These are phyloP conservation scores for Hyphodiscus hymeniophilus DNA, from an alignment of 495 filamentous ascomycete species.

Conservation along the genomic window DNA sequence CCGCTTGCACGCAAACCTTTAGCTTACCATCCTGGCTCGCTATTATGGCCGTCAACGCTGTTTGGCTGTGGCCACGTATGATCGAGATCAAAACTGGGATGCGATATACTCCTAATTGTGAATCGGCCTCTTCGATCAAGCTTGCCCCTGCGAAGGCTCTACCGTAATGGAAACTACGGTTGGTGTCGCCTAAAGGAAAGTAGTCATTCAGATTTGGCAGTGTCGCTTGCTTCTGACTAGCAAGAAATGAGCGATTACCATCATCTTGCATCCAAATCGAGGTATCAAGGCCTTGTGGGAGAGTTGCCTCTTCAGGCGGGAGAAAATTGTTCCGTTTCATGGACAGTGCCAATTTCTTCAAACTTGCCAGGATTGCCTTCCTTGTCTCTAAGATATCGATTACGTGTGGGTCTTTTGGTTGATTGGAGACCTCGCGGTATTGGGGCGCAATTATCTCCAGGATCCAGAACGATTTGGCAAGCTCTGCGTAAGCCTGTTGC, in stretches of 20 bases:
- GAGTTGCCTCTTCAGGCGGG: conserved; percentile 51
- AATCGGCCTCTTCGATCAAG: conserved; percentile 61
- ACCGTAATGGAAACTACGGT: conserved; percentile 61
- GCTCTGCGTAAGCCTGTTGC: conserved; percentile 66
- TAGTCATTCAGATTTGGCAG: conserved; percentile 49
- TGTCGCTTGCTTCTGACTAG: conserved; percentile 13
- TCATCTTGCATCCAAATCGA: conserved; percentile 63
- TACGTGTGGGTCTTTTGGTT: conserved; percentile 24
- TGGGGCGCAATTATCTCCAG: conserved; percentile 53
- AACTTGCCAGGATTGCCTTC: conserved; percentile 47
- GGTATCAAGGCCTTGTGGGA: conserved; percentile 60
- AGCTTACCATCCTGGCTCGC: conserved; percentile 69
- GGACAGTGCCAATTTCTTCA: conserved; percentile 66
- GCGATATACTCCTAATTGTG: conserved; percentile 50
- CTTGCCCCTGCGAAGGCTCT: conserved; percentile 62
- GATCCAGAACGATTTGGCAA: conserved; percentile 81
- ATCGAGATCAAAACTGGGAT: conserved; percentile 68
- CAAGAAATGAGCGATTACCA: conserved; percentile 15
- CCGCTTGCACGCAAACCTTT: conserved; percentile 62
- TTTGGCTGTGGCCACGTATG: conserved; percentile 56
- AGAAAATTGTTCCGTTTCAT: conserved; percentile 77
- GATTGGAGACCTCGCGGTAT: conserved; percentile 29
- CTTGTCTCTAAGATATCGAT: conserved; percentile 42
- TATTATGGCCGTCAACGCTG: conserved; percentile 58
- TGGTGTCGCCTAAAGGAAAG: conserved; percentile 66